Conservation (phyloP, 805 yeast genomes). For the Komagataella pastoris region DNA sequence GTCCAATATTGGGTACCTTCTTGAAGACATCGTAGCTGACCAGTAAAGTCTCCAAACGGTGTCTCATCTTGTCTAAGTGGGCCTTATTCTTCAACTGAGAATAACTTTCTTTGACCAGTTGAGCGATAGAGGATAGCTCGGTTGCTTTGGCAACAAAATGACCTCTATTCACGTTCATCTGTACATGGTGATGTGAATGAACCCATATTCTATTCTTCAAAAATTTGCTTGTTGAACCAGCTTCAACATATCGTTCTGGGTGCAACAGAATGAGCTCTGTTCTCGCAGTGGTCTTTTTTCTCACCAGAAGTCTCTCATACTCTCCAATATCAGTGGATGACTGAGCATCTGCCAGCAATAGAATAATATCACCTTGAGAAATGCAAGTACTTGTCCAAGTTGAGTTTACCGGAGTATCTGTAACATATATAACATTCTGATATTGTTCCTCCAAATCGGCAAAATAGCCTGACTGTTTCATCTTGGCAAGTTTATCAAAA, state of each 20-base stretch:
- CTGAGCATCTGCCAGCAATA: slow-evolving; percentile 75
- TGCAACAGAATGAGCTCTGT: slow-evolving; percentile 80
- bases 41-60: slow-evolving; percentile 11
- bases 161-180: slow-evolving; percentile 30
- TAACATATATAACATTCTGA: slow-evolving; percentile 80
- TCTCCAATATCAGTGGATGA: slow-evolving; percentile 70
- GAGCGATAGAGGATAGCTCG: neutral
- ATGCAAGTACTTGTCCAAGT: slow-evolving; percentile 90
- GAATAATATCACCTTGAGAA: slow-evolving; percentile 90
- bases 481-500: slow-evolving; percentile 73
- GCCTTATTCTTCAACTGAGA: slow-evolving; percentile 3
- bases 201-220: slow-evolving; percentile 81
- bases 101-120: neutral
- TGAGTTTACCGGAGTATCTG: slow-evolving; percentile 73
- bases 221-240: slow-evolving; percentile 83
- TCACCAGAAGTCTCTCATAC: slow-evolving; percentile 63
- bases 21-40: slow-evolving; percentile 15
- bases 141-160: neutral
- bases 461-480: slow-evolving; percentile 80
- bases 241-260: slow-evolving; percentile 67
- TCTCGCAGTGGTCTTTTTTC: slow-evolving; percentile 71
- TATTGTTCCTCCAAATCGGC: slow-evolving; percentile 84
- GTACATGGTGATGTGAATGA: slow-evolving; percentile 85
- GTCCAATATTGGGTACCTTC: neutral
- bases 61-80: slow-evolving; percentile 3